These are phyloP conservation scores for Penicillium sp. DNA, from an alignment of 2,329 filamentous ascomycete species.

Conservation along the genomic window DNA sequence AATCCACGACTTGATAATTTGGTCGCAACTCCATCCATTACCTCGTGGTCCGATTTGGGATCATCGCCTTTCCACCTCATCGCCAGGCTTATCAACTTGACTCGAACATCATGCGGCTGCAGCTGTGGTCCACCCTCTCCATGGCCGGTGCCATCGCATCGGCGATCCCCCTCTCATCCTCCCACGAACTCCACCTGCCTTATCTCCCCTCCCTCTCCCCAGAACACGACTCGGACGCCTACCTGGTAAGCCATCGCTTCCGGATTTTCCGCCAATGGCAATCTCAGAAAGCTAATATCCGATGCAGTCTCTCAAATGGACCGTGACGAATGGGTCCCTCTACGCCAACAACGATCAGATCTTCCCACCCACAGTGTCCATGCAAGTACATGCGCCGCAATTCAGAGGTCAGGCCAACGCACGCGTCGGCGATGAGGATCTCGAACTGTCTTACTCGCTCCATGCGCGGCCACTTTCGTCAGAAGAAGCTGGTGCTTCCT, in stretches of 20 bases:
- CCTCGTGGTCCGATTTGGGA: neutral
- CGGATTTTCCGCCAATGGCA: neutral
- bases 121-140: constrained; percentile 13
- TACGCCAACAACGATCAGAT: constrained; percentile 33
- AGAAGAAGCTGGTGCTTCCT: constrained; percentile 12
- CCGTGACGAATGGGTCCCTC: constrained; percentile 31
- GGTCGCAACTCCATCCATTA: neutral
- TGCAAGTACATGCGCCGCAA: constrained; percentile 30
- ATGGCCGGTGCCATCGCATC: constrained; percentile 19
- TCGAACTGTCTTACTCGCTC: constrained; percentile 28
- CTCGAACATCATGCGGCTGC: constrained; percentile 18
- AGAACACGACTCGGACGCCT: constrained; percentile 10
- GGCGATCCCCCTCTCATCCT: constrained; percentile 12
- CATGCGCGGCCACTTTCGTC: constrained; percentile 27
- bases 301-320: constrained; percentile 31
- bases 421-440: constrained; percentile 9
- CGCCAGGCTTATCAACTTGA: neutral
- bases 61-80: neutral
- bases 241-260: constrained; percentile 14
- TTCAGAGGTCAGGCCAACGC: constrained; percentile 15
- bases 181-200: constrained; percentile 24
- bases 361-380: constrained; percentile 31
- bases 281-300: constrained; percentile 4
- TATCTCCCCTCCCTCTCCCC: constrained; percentile 17
- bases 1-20: neutral